Conservation (phyloP, 2,329 filamentous ascomycete genomes). For the Colletotrichum simmondsii region DNA sequence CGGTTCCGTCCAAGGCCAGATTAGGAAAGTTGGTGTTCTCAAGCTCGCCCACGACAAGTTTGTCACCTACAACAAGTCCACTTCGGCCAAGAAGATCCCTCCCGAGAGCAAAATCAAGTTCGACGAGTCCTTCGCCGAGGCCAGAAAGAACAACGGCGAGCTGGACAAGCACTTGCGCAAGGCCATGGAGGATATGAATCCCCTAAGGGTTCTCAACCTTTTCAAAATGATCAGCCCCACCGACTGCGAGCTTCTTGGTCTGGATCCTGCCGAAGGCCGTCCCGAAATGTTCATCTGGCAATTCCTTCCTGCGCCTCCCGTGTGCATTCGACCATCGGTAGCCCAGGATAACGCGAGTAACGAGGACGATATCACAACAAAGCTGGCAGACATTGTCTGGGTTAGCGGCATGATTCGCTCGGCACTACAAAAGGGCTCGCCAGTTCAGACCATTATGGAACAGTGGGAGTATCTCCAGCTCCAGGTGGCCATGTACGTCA, state of each 20-base stretch:
- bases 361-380: constrained; percentile 96
- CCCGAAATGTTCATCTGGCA: constrained; percentile 99
- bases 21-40: constrained; percentile 91
- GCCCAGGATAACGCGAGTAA: constrained; percentile 93
- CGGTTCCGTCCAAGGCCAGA: constrained; percentile 84
- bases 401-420: constrained; percentile 89
- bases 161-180: constrained; percentile 92
- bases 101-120: constrained; percentile 87
- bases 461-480: constrained; percentile 98
- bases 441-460: constrained; percentile 92
- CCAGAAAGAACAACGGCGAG: constrained; percentile 81
- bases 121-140: constrained; percentile 85
- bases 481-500: constrained; percentile 97
- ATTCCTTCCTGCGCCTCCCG: constrained; percentile 91
- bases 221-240: constrained; percentile 87
- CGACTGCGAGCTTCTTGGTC: constrained; percentile 91
- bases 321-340: constrained; percentile 94
- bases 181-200: constrained; percentile 94
- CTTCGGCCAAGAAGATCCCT: constrained; percentile 83
- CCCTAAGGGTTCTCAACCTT: constrained; percentile 86
- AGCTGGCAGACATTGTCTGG: constrained; percentile 95
- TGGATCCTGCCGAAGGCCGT: constrained; percentile 86
- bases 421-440: constrained; percentile 83
- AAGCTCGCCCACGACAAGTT: constrained; percentile 97
- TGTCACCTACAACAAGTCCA: constrained; percentile 87